Evolutionary conservation across 495 filamentous ascomycete species (phyloP), one percentile per base, ranked within the genome.

Genomic region (Thermothielavioides terrestris): DNA sequence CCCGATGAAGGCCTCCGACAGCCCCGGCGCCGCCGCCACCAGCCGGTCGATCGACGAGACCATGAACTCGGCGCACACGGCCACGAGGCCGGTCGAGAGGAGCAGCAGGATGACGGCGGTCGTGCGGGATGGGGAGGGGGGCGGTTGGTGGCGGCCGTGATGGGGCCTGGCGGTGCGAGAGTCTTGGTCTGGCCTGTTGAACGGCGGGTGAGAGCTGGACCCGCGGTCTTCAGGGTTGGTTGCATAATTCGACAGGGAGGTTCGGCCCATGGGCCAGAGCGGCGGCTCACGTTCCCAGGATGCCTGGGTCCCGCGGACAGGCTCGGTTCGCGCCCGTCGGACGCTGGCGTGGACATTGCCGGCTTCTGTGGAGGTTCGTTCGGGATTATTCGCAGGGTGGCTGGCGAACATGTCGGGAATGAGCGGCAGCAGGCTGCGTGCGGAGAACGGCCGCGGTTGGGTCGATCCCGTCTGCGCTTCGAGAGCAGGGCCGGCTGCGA

Each of bases 31-130:
- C n/a, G n/a, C n/a, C n/a, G n/a, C n/a, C n/a, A n/a, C n/a, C n/a
- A n/a, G n/a, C n/a, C n/a, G n/a, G 41, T 85, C 77, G 55, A 95
- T 94, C 38, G 82, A 81, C 50, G 82, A 82, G 18, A 92, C 86
- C 49, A 94, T 77, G 68, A 91, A 92, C 55, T 94, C 88, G 50
- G 89, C 89, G 64, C 89, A 94, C 14, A 86, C 67, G 1, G 89
- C 88, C 1, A 95, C 88, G 1, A 94, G 74, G 6, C 65, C 85
- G 2, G 89, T 94, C 5, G 86, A 84, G 23, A 85, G 57, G 9
- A 94, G 66, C 4, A 95, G 74, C 22, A 49, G 9, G 36, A 40
- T 2, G 22, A 28, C 21, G 32, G 46, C 31, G 6, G 46, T 39
- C 6, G 12, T 40, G 15, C 11, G 46, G 23, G 46, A 49, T 6